Conservation (phyloP, 441 rosid genomes). For the Erodium chrysanthum region DNA sequence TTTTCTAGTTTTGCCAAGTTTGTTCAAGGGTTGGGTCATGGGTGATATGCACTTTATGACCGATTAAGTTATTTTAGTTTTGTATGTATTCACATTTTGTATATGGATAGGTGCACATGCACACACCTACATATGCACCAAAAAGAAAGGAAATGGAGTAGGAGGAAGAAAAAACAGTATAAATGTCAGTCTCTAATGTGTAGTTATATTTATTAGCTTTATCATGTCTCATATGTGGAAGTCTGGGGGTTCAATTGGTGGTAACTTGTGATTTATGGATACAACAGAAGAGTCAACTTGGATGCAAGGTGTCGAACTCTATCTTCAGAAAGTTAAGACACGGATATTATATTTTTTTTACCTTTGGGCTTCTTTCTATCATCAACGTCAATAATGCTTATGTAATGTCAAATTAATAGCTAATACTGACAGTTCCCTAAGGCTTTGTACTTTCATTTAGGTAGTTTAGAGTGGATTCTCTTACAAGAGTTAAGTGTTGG, state of each 20-base stretch:
- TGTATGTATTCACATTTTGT: neutral
- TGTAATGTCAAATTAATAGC: neutral
- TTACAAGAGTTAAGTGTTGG: neutral
- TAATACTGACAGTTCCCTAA: neutral
- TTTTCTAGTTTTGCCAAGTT: neutral
- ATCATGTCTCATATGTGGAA: neutral
- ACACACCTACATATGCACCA: too few relatives aligned
- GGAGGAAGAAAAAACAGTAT: neutral
- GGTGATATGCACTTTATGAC: neutral
- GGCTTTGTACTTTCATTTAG: neutral
- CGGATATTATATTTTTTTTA: neutral
- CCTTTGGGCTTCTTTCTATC: neutral
- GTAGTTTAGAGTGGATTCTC: constrained; percentile 1
- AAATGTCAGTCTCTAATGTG: neutral
- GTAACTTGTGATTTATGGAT: neutral
- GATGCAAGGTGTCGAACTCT: neutral
- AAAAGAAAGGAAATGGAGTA: neutral
- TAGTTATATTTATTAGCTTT: neutral
- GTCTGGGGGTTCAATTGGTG: neutral
- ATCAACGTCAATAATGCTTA: neutral
- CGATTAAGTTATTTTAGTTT: neutral
- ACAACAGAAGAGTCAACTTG: neutral
- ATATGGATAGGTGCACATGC: too few relatives aligned
- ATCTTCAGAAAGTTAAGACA: neutral
- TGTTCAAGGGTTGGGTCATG: neutral